Evolutionary conservation across 2,329 filamentous ascomycete species (phyloP).

Genomic region (Chaetomiaceae sp.): DNA sequence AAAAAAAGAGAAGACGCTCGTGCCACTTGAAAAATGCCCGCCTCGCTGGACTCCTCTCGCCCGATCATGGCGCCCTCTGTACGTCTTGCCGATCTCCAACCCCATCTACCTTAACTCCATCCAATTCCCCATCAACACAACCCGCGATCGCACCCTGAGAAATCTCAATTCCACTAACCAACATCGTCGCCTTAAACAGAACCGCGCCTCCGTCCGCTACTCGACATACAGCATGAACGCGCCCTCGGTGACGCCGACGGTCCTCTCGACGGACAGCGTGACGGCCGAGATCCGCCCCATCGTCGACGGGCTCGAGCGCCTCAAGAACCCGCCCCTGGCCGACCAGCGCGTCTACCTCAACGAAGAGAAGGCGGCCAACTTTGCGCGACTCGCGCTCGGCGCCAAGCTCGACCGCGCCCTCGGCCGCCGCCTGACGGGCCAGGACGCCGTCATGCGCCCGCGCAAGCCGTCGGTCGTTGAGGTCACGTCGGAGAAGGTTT

Average conservation of each 20-base stretch:
- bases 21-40: slow-evolving; percentile 42
- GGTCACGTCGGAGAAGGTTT: slow-evolving; percentile 32
- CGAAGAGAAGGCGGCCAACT: slow-evolving; percentile 73
- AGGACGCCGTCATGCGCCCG: slow-evolving; percentile 77
- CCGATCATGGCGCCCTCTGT: slow-evolving; percentile 61
- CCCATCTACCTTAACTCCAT: background rate
- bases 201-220: slow-evolving; percentile 52
- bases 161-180: slow-evolving; percentile 11
- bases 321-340: slow-evolving; percentile 82
- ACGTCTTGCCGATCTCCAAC: slow-evolving; percentile 34
- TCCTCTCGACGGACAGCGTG: slow-evolving; percentile 50
- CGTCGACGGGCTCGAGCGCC: slow-evolving; percentile 74
- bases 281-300: slow-evolving; percentile 62
- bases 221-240: slow-evolving; percentile 56
- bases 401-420: slow-evolving; percentile 89
- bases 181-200: slow-evolving; percentile 31
- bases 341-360: slow-evolving; percentile 77
- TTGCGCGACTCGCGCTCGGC: slow-evolving; percentile 81
- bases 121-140: background rate
- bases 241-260: slow-evolving; percentile 56
- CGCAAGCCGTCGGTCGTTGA: slow-evolving; percentile 29
- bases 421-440: slow-evolving; percentile 76
- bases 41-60: slow-evolving; percentile 56
- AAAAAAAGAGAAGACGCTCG: background rate
- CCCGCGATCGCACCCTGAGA: background rate